Percentiles rank a stretch among this genome's conserved stretches.
phyloP scores from a whole-genome alignment of 2,329 filamentous ascomycete genomes.

The Exophiala alcalophila region DNA sequence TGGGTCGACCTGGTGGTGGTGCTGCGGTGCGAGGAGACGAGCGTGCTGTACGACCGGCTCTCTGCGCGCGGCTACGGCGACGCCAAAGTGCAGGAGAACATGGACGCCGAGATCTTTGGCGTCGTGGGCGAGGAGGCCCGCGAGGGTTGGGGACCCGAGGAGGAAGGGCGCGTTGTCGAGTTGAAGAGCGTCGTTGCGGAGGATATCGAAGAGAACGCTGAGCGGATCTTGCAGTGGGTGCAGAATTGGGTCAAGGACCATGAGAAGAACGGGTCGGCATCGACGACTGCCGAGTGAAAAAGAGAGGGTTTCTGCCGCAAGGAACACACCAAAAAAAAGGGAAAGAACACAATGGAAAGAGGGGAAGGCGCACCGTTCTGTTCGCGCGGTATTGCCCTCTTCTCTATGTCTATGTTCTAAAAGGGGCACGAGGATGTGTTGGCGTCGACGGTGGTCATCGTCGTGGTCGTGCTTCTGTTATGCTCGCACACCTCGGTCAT shows the following conservation, averaged over 20 bases:
- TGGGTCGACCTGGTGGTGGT: conserved; percentile 97
- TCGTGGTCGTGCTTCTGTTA: too few species aligned
- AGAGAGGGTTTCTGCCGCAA: too few species aligned
- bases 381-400: too few species aligned
- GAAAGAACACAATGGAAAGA: too few species aligned
- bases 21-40: conserved; percentile 71
- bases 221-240: conserved; percentile 78
- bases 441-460: too few species aligned
- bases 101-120: conserved; percentile 97
- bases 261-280: conserved; percentile 31
- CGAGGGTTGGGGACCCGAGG: conserved; percentile 71
- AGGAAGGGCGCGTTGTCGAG: conserved; percentile 71
- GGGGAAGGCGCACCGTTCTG: too few species aligned
- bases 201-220: conserved; percentile 85
- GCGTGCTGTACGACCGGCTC: conserved; percentile 78
- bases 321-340: too few species aligned
- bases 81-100: conserved; percentile 87
- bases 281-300: too few species aligned
- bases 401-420: too few species aligned
- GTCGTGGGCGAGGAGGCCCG: conserved; percentile 85
- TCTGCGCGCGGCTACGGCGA: conserved; percentile 72
- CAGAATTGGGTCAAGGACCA: conserved; percentile 69
- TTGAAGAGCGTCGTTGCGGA: conserved; percentile 75
- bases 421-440: too few species aligned
- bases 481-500: too few species aligned